A percentile compares a stretch with the other conserved stretches of the same genome.
These are phyloP conservation scores for Mercurialis annua DNA, from an alignment of 345 rosid genomes.

Conservation along the genomic window DNA sequence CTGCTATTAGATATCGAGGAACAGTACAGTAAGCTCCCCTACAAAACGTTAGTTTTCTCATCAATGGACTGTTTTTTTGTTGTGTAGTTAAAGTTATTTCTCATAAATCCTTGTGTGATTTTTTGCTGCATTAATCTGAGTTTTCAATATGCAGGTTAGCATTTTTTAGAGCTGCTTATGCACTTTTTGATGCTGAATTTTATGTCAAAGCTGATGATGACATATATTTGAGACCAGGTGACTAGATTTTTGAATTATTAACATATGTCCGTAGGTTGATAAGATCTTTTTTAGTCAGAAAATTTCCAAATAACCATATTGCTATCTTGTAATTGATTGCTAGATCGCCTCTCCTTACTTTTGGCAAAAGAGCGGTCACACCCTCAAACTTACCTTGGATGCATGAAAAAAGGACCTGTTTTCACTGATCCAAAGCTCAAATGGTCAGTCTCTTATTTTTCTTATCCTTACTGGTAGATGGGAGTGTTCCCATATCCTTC, in stretches of 20 bases:
- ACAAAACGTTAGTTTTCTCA: constrained; percentile 90
- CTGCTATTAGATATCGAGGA: constrained; percentile 81
- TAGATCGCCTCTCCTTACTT: constrained; percentile 76
- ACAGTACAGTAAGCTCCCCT: constrained; percentile 96
- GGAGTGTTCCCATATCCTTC: not conserved
- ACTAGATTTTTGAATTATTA: constrained; percentile 15
- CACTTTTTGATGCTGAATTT: constrained; percentile 77
- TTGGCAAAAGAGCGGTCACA: constrained; percentile 78
- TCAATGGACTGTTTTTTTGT: not conserved
- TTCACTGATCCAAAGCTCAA: constrained; percentile 84
- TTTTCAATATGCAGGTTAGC: constrained; percentile 50
- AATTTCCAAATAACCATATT: not conserved
- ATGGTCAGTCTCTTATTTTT: constrained; percentile 48
- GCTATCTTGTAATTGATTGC: constrained; percentile 13
- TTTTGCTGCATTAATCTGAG: not conserved
- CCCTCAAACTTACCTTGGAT: constrained; percentile 86
- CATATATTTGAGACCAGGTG: constrained; percentile 89
- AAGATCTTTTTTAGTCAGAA: not conserved
- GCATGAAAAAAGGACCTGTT: constrained; percentile 89
- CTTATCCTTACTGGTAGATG: not conserved
- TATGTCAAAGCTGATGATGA: constrained; percentile 97
- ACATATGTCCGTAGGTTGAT: not conserved
- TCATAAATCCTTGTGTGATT: not conserved
- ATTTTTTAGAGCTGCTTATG: constrained; percentile 84
- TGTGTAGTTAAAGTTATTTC: not conserved